phyloP scores from a whole-genome alignment of 2,329 filamentous ascomycete genomes.

The Lachnellula occidentalis region DNA sequence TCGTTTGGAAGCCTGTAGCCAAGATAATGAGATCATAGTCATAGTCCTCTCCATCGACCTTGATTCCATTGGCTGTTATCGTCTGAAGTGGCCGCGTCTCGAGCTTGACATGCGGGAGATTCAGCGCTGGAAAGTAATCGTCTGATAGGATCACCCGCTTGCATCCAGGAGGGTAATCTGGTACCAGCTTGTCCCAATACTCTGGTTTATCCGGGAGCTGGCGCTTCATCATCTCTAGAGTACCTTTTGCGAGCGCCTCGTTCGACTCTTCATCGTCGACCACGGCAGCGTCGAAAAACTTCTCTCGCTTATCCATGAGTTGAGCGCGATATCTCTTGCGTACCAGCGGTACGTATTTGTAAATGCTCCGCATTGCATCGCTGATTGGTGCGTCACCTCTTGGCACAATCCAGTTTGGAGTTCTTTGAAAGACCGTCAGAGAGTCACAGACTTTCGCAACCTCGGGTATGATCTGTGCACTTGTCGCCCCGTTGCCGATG shows the following conservation, averaged over 20 bases:
- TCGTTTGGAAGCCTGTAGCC: constrained; percentile 54
- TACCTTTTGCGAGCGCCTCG: constrained; percentile 11
- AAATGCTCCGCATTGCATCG: constrained; percentile 10
- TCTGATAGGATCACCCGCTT: constrained; percentile 50
- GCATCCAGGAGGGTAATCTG: constrained; percentile 49
- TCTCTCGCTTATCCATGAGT: constrained; percentile 51
- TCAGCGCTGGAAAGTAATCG: constrained; percentile 49
- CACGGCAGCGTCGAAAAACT: constrained; percentile 39
- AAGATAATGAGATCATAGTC: constrained; percentile 51
- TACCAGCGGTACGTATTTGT: constrained; percentile 43
- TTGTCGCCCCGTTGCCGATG: constrained; percentile 56
- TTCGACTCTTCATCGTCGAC: constrained; percentile 9
- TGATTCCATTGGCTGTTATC: constrained; percentile 43
- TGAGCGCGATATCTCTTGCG: constrained; percentile 44
- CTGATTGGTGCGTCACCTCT: constrained; percentile 44
- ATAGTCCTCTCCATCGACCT: constrained; percentile 38
- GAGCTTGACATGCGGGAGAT: constrained; percentile 41
- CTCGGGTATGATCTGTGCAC: constrained; percentile 53
- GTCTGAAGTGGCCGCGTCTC: constrained; percentile 44
- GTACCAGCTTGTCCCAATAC: constrained; percentile 47
- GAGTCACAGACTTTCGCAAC: constrained; percentile 44
- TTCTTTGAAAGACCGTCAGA: constrained; percentile 51
- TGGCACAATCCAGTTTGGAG: constrained; percentile 54
- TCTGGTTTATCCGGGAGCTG: constrained; percentile 42
- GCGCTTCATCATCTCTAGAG: constrained; percentile 40